Percentiles rank a stretch among this genome's conserved stretches.
Evolutionary conservation across 2,329 filamentous ascomycete species (phyloP).

Genomic region (Daldinia sp.): DNA sequence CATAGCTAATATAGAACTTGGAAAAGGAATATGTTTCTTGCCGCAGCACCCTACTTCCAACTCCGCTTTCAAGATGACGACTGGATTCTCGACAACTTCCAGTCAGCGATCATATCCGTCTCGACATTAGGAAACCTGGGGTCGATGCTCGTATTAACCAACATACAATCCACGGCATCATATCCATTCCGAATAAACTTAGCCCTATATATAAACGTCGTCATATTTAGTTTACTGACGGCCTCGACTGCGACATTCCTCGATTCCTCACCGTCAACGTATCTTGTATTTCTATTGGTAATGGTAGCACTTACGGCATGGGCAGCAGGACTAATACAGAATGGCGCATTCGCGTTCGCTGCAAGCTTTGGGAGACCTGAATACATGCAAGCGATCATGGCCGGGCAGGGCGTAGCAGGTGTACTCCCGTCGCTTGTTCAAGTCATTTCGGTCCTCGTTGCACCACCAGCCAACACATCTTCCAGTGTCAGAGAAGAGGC

Average conservation of each 20-base stretch:
- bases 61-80: constrained; percentile 78
- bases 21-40: constrained; percentile 95
- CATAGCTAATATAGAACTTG: constrained; percentile 21
- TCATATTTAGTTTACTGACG: constrained; percentile 81
- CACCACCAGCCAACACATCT: constrained; percentile 57
- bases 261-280: constrained; percentile 70
- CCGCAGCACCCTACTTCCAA: constrained; percentile 93
- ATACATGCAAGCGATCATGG: constrained; percentile 97
- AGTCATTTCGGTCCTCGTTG: constrained; percentile 81
- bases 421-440: constrained; percentile 87
- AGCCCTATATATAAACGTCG: constrained; percentile 81
- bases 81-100: constrained; percentile 84
- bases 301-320: constrained; percentile 85
- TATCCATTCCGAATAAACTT: constrained; percentile 88
- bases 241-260: constrained; percentile 80
- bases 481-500: constrained; percentile 47
- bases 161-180: constrained; percentile 83
- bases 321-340: constrained; percentile 89
- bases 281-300: constrained; percentile 84
- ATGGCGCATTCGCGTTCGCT: constrained; percentile 93
- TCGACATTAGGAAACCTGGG: constrained; percentile 86
- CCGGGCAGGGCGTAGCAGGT: constrained; percentile 90
- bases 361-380: constrained; percentile 85
- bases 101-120: constrained; percentile 87
- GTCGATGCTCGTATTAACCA: constrained; percentile 80